Evolutionary conservation across 2,329 filamentous ascomycete species (phyloP).

Genomic region (Malbranchea zuffiana): DNA sequence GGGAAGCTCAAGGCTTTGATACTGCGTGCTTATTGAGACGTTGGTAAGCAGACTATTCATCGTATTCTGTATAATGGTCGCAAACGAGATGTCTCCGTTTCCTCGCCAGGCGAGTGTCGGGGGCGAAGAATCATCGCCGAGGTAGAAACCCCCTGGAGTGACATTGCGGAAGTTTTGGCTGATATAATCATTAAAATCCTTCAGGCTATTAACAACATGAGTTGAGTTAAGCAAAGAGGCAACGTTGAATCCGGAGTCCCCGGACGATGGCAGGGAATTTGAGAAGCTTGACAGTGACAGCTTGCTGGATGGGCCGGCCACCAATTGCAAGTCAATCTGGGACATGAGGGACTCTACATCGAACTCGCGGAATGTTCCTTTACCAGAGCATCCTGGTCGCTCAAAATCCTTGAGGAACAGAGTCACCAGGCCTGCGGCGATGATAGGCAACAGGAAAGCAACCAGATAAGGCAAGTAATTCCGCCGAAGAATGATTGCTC

Average conservation of each 20-base stretch:
- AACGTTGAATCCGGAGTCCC: constrained; percentile 4
- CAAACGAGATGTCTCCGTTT: constrained; percentile 45
- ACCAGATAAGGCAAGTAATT: constrained; percentile 68
- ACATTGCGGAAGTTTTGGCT: constrained; percentile 53
- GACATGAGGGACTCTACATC: constrained; percentile 20
- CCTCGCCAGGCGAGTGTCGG: constrained; percentile 63
- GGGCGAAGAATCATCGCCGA: constrained; percentile 49
- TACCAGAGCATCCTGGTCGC: constrained; percentile 44
- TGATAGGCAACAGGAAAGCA: constrained; percentile 65
- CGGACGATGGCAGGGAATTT: constrained; percentile 15
- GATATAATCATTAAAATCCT: constrained; percentile 59
- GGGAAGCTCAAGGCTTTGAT: constrained; percentile 63
- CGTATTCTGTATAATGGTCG: constrained; percentile 48
- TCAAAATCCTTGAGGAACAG: constrained; percentile 56
- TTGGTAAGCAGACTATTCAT: constrained; percentile 57
- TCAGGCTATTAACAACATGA: constrained; percentile 47
- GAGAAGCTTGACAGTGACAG: constrained; percentile 20
- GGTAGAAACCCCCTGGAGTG: constrained; percentile 68
- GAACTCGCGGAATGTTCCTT: constrained; percentile 26
- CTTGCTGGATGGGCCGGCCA: constrained; percentile 27
- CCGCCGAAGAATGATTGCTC: constrained; percentile 62
- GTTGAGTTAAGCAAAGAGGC: constrained; percentile 6
- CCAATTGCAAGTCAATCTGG: constrained; percentile 24
- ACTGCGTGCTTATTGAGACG: constrained; percentile 59
- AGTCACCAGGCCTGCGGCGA: constrained; percentile 67